Evolutionary conservation across 495 filamentous ascomycete species (phyloP).

Genomic region (Tetracladium setigerum): DNA sequence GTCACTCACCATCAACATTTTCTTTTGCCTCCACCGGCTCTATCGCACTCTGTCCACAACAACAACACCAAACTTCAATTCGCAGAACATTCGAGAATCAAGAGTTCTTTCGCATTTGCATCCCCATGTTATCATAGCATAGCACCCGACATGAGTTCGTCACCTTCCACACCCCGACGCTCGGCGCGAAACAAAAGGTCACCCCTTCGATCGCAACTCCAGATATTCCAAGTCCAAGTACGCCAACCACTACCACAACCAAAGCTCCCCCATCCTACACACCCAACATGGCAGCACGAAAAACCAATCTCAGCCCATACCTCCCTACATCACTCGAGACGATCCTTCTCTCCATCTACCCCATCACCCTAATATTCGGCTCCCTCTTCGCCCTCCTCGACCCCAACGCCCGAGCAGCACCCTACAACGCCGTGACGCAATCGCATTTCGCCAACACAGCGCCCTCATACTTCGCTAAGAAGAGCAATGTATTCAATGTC

Average conservation of each 20-base stretch:
- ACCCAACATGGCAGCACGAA: conserved; percentile 7
- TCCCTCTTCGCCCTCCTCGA: conserved; percentile 72
- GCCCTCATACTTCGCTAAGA: conserved; percentile 87
- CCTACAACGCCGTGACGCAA: conserved; percentile 47
- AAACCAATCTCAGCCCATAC: conserved; percentile 7
- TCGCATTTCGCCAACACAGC: conserved; percentile 51
- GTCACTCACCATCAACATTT: not conserved
- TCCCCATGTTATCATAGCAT: conserved; percentile 12
- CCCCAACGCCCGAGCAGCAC: conserved; percentile 52
- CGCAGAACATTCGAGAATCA: conserved; percentile 4
- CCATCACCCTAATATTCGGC: conserved; percentile 66
- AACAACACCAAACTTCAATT: conserved; percentile 2
- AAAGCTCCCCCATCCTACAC: not conserved
- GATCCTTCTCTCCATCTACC: conserved; percentile 61
- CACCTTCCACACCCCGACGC: conserved; percentile 16
- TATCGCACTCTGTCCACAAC: conserved; percentile 8
- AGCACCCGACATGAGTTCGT: conserved; percentile 17
- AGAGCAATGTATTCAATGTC: conserved; percentile 82
- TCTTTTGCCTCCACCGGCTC: conserved; percentile 2
- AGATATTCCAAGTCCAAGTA: not conserved
- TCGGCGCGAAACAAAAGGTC: conserved; percentile 12
- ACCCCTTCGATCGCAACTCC: not conserved
- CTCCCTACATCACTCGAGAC: conserved; percentile 53
- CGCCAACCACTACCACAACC: not conserved
- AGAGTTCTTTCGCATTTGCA: not conserved